A percentile compares a stretch with the other conserved stretches of the same genome.
Conservation (phyloP, 1,284 basidiomycete genomes). For the Naganishia cerealis region DNA sequence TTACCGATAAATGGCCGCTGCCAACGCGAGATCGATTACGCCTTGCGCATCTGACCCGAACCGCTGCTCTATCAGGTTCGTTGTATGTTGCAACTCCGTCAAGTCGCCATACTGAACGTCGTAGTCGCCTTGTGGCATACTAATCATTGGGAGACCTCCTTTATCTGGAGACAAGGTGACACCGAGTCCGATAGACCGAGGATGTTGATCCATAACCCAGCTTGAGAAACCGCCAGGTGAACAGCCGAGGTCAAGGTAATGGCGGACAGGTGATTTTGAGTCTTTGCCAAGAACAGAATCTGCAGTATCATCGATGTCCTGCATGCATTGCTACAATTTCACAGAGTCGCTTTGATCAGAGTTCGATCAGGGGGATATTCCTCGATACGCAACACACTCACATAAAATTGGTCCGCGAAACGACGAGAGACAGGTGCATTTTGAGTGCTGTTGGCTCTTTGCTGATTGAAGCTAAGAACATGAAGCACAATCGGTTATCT, state of each 20-base stretch:
- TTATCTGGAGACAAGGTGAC: constrained; percentile 28
- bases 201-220: constrained; percentile 32
- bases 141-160: constrained; percentile 32
- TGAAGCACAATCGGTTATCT: neutral
- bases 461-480: constrained; percentile 26
- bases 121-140: constrained; percentile 31
- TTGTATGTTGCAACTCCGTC: constrained; percentile 23
- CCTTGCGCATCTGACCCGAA: constrained; percentile 7
- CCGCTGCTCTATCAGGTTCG: constrained; percentile 14
- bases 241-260: constrained; percentile 30
- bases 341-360: neutral
- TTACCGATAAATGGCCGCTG: constrained; percentile 32
- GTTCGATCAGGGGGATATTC: neutral
- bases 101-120: constrained; percentile 31
- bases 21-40: constrained; percentile 25
- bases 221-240: constrained; percentile 32
- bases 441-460: constrained; percentile 28
- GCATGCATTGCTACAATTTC: constrained; percentile 27
- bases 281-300: constrained; percentile 18
- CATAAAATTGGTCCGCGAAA: constrained; percentile 31
- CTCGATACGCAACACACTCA: constrained; percentile 8
- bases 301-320: constrained; percentile 31
- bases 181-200: constrained; percentile 22
- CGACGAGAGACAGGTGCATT: constrained; percentile 27
- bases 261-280: constrained; percentile 3